Base-by-base conservation (phyloP, 2,329 filamentous ascomycete genomes). In the Fusarium sp. region DNA sequence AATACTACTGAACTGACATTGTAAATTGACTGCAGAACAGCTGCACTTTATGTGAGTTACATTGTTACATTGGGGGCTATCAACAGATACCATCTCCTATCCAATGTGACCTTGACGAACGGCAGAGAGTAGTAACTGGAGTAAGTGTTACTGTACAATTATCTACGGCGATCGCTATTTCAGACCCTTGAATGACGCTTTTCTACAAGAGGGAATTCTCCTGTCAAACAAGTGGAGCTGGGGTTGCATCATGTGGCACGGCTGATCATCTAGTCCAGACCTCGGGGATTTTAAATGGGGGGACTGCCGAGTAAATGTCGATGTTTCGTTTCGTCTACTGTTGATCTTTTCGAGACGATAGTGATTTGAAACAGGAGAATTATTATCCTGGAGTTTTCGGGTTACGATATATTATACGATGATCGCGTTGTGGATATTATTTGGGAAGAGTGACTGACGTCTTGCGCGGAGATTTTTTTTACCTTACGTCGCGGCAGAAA, bases 81-180 rank as follows among this genome's bases (percentile, higher is more conserved):
- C 65, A 23, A 23, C 20, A 21, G 28, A 49, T 28, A 37, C 41
- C 23, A 46, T 54, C n/a, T 42, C 37, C 64, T 57, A 37, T 61
- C 37, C 44, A 44, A 58, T 33, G 58, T 57, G 24, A 52, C 31
- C 35, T 56, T 7, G 23, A 47, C 23, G 39, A 42, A 44, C 24
- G 26, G 13, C 8, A 18, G 33, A 35, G 16, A 16, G 33, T n/a
- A 8, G 33, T 35, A 35, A 35, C 31, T 33, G 15, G 31, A 33
- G 31, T 16, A 23, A 38, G 41, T 38, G 7, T 15, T 24, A 52
- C 26, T 48, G 43, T 59, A 54, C 57, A 50, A 67, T 54, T 44
- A 46, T 48, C 18, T 33, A 28, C n/a, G 68, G 49, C 68, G 68
- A 70, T 70, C 68, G 16, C 56, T 63, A 70, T 71, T 57, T 69